Base-by-base conservation (phyloP, 2,329 filamentous ascomycete genomes). In the Penicillium brasilianum region DNA sequence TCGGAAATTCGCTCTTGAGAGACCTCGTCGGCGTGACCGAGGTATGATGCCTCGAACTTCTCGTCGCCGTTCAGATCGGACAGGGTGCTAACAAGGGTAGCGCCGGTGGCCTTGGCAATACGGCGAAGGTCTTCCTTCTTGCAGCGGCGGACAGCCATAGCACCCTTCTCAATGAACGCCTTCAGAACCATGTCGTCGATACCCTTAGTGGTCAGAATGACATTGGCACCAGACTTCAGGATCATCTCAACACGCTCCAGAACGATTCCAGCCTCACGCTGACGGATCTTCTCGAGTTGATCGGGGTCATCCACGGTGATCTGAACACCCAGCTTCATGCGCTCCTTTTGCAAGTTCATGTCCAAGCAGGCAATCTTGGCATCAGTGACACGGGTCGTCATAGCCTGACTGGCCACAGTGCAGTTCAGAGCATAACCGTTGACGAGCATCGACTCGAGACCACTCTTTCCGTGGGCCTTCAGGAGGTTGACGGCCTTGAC, bases 401-500 rank as follows among this genome's bases (percentile, higher is more conserved):
- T 99, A 49, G 95, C 95, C 80, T 99, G 95, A 59, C 93, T 97
- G 57, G 95, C 95, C 61, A 99, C 93, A 39, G 95, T 99, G 84
- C 95, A 99, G 85, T 99, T 99, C 73, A 99, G 83, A 60, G 95
- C 95, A 77, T 99, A 99, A 58, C 95, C 95, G 83, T 96, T 96
- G 74, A 99, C 89, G 51, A 99, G 83, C 25, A 96, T 80, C 11
- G 93, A 97, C 81, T 99, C 95, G 43, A 87, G 86, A 20, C 88
- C 87, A 72, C 92, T 92, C 86, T 98, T 97, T 74, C 95, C 95
- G 77, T 99, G 95, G 39, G 95, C 95, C 83, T 99, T 99, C 68
- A 99, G 88, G 64, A 99, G 92, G 78, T 99, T 99, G 77, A 99
- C 95, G 20, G 95, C 95, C 85, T 99, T 99, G 74, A 99, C 95